A percentile compares a stretch with the other conserved stretches of the same genome.
phyloP scores from a whole-genome alignment of 768 basidiomycete genomes.

The Lentinula sp. region DNA sequence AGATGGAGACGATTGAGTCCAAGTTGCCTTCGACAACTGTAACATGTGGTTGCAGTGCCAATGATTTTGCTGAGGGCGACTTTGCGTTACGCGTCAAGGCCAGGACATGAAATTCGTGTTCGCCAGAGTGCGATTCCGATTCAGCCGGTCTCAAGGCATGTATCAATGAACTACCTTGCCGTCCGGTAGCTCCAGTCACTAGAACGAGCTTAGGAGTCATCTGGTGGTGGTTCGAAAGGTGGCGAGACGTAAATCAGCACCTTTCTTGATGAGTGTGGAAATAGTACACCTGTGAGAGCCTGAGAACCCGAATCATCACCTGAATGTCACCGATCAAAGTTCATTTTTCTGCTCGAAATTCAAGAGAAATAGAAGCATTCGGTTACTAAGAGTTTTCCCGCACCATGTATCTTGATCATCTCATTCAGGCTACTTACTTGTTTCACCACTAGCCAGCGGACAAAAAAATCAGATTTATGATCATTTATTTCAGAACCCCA shows the following conservation, averaged over 20 bases:
- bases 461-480: too few species aligned
- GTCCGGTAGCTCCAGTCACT: conserved; percentile 31
- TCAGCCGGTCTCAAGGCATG: conserved; percentile 14
- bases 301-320: too few species aligned
- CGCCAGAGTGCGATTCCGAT: neutral
- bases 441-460: too few species aligned
- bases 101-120: conserved; percentile 23
- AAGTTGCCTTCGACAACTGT: conserved; percentile 29
- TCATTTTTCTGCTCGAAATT: too few species aligned
- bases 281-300: too few species aligned
- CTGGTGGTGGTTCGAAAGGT: neutral
- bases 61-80: conserved; percentile 19
- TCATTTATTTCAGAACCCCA: too few species aligned
- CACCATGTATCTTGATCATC: too few species aligned
- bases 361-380: too few species aligned
- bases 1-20: conserved; percentile 20
- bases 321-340: too few species aligned
- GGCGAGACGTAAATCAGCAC: neutral
- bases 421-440: too few species aligned
- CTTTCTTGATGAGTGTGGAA: too few species aligned
- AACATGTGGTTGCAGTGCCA: conserved; percentile 20
- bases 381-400: too few species aligned
- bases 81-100: conserved; percentile 29
- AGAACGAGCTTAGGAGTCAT: conserved; percentile 16
- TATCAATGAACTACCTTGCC: conserved; percentile 29